phyloP scores from a whole-genome alignment of 352 stramenopile genomes.

The Pythium biforme region DNA sequence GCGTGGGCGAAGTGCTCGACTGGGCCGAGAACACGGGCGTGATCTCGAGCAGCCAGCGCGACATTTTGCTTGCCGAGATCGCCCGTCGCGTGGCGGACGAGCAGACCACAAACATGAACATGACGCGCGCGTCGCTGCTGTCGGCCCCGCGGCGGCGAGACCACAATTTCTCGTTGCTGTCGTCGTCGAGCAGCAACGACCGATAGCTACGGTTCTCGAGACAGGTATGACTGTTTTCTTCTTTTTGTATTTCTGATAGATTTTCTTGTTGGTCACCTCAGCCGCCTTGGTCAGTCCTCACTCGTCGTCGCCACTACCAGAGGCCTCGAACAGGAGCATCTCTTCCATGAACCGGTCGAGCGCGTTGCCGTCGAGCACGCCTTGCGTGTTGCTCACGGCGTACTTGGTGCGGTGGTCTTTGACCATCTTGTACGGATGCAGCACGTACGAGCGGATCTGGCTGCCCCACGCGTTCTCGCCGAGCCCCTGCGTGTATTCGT shows the following conservation, averaged over 20 bases:
- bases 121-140: constrained; percentile 11
- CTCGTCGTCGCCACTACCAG: not conserved
- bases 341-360: constrained; percentile 81
- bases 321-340: constrained; percentile 52
- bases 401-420: constrained; percentile 95
- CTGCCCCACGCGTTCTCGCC: constrained; percentile 78
- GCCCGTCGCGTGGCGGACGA: constrained; percentile 59
- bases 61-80: constrained; percentile 73
- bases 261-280: not conserved
- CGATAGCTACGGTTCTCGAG: constrained; percentile 10
- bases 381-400: constrained; percentile 82
- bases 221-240: not conserved
- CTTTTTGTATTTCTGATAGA: not conserved
- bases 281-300: not conserved
- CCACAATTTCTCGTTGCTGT: constrained; percentile 6
- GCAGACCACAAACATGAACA: not conserved
- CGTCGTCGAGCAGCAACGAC: constrained; percentile 16
- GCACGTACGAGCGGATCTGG: constrained; percentile 96
- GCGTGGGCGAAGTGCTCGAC: constrained; percentile 81
- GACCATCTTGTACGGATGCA: constrained; percentile 98
- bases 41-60: constrained; percentile 65
- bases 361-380: constrained; percentile 89
- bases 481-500: constrained; percentile 61
- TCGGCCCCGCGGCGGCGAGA: constrained; percentile 7
- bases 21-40: constrained; percentile 77